A percentile compares a stretch with the other conserved stretches of the same genome.
These are phyloP conservation scores for Zymoseptoria passerinii DNA, from an alignment of 2,329 filamentous ascomycete genomes.

Conservation along the genomic window DNA sequence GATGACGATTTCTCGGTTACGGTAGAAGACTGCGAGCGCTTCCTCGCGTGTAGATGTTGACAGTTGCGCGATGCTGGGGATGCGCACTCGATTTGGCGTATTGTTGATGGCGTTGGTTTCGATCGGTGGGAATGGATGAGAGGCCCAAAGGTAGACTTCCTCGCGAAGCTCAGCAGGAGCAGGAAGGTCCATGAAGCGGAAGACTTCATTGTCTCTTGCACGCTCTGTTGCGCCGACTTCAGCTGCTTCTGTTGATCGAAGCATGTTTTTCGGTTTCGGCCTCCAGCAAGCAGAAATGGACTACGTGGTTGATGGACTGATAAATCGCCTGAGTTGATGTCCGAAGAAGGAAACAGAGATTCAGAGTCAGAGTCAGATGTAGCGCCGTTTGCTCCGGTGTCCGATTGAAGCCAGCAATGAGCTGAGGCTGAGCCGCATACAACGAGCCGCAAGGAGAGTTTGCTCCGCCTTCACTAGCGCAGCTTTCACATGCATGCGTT, in stretches of 20 bases:
- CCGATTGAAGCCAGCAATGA: background rate
- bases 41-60: conserved; percentile 1
- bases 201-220: background rate
- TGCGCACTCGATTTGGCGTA: background rate
- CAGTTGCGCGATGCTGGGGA: conserved; percentile 7
- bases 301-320: background rate
- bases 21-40: conserved; percentile 7
- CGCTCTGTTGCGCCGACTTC: background rate
- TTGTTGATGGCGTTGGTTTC: conserved; percentile 6
- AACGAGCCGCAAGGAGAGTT: background rate
- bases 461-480: background rate
- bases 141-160: conserved; percentile 2
- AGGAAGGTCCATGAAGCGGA: conserved; percentile 4
- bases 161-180: conserved; percentile 4
- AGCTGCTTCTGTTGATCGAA: background rate
- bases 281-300: background rate
- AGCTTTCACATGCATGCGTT: background rate
- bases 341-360: background rate
- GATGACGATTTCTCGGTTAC: conserved; percentile 6
- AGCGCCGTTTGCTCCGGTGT: background rate
- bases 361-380: background rate
- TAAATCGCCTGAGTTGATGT: background rate
- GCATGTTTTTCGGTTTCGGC: background rate
- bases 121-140: conserved; percentile 5
- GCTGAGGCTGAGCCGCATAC: background rate